Conservation (phyloP, 306 rosid species). For the Vigna trinervia region DNA sequence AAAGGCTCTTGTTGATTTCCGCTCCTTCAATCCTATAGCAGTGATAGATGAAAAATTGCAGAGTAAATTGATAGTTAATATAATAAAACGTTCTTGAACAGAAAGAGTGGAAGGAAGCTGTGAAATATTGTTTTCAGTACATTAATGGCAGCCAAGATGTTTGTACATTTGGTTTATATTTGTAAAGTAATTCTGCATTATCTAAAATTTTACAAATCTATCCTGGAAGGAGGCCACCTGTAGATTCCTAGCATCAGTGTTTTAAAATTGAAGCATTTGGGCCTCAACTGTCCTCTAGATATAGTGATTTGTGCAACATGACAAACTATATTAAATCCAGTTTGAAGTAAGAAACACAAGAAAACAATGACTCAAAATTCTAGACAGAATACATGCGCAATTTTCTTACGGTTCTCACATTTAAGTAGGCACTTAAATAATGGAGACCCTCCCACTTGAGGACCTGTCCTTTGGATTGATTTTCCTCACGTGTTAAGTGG, state of each 20-base stretch:
- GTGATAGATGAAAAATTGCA: conserved; percentile 26
- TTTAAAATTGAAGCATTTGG: background rate
- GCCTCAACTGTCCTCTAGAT: background rate
- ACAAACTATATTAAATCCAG: background rate
- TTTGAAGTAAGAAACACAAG: conserved; percentile 23
- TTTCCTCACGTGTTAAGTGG: background rate
- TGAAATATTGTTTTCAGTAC: conserved; percentile 24
- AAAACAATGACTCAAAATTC: conserved; percentile 14
- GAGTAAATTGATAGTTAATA: conserved; percentile 28
- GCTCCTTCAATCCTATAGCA: conserved; percentile 94
- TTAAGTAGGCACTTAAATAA: background rate
- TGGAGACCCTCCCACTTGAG: background rate
- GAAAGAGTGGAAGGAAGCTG: conserved; percentile 27
- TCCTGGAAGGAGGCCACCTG: background rate
- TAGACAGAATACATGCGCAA: background rate
- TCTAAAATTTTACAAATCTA: background rate
- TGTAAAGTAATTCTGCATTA: background rate
- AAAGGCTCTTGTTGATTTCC: conserved; percentile 96
- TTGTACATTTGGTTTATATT: conserved; percentile 3
- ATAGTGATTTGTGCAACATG: conserved; percentile 17
- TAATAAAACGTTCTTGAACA: conserved; percentile 2
- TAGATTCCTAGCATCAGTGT: background rate
- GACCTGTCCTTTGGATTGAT: background rate
- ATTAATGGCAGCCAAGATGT: conserved; percentile 2
- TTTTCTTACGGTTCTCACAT: background rate